A percentile compares a stretch with the other conserved stretches of the same genome.
Evolutionary conservation across 805 yeast species (phyloP).

Genomic region (Komagataella phaffii): DNA sequence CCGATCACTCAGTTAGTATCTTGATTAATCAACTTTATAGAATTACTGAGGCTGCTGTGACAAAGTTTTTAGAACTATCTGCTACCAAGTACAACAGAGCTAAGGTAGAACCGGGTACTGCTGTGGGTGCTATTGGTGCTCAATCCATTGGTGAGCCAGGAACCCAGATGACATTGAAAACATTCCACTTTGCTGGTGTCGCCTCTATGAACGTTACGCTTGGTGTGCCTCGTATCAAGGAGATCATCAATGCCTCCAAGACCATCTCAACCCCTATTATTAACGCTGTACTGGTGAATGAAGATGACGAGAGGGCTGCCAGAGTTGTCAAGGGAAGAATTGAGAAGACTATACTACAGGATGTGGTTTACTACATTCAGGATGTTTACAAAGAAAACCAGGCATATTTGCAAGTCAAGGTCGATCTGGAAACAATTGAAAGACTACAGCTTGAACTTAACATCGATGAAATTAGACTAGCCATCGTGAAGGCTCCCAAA

Average conservation of each 20-base stretch:
- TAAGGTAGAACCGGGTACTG: slow-evolving; percentile 96
- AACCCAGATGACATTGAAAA: slow-evolving; percentile 89
- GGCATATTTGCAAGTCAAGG: slow-evolving; percentile 68
- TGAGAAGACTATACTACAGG: slow-evolving; percentile 81
- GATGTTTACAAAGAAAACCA: slow-evolving; percentile 79
- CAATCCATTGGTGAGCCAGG: slow-evolving; percentile 99
- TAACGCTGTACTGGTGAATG: slow-evolving; percentile 85
- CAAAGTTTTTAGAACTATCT: slow-evolving; percentile 61
- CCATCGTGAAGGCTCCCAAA: slow-evolving; percentile 77
- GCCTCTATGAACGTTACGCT: slow-evolving; percentile 97
- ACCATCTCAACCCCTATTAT: slow-evolving; percentile 93
- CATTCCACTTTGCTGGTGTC: slow-evolving; percentile 91
- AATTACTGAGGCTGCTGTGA: slow-evolving; percentile 47
- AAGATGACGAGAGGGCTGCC: slow-evolving; percentile 93
- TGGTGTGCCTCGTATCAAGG: slow-evolving; percentile 99
- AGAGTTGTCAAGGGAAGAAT: slow-evolving; percentile 96
- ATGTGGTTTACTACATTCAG: slow-evolving; percentile 80
- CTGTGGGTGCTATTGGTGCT: slow-evolving; percentile 98
- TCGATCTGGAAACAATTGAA: slow-evolving; percentile 78
- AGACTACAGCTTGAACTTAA: slow-evolving; percentile 81
- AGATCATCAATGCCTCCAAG: slow-evolving; percentile 94
- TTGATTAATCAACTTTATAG: slow-evolving; percentile 55
- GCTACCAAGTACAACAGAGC: slow-evolving; percentile 76
- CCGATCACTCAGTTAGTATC: slow-evolving; percentile 16
- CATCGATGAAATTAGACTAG: slow-evolving; percentile 74